Conservation (phyloP, 257 asterid genomes). For the Linderniella brevidens region DNA sequence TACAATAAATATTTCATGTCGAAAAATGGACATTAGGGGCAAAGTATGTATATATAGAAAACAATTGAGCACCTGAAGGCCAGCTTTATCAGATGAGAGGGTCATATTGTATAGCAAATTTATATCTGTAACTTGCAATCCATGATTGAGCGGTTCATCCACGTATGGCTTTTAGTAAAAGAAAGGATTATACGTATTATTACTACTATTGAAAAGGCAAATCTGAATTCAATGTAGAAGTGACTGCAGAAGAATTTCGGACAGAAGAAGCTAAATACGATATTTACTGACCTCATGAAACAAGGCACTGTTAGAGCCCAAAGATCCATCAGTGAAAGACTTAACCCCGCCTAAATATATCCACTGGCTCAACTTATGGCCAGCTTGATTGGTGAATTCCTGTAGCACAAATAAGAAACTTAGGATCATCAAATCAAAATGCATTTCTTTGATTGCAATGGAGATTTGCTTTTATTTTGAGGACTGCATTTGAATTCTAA, state of each 20-base stretch:
- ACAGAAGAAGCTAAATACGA: constrained; percentile 1
- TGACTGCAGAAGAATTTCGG: neutral
- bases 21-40: neutral
- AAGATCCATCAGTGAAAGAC: constrained; percentile 89
- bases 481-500: no score
- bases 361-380: constrained; percentile 67
- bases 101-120: constrained; percentile 50
- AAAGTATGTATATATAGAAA: neutral
- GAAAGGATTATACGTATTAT: neutral
- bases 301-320: constrained; percentile 90
- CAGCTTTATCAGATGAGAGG: constrained; percentile 56
- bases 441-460: no score
- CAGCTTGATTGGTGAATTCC: constrained; percentile 44
- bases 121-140: constrained; percentile 55
- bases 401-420: constrained; percentile 10
- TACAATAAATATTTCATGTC: no score
- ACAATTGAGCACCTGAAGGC: constrained; percentile 55
- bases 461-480: no score
- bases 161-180: constrained; percentile 43
- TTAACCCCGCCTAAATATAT: constrained; percentile 87
- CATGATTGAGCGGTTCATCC: constrained; percentile 59
- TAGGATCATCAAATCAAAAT: no score
- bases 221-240: no score
- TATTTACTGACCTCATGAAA: constrained; percentile 43
- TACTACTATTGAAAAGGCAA: no score